phyloP scores from a whole-genome alignment of 2,329 filamentous ascomycete species.

The Emmonsiellopsis sp. region DNA sequence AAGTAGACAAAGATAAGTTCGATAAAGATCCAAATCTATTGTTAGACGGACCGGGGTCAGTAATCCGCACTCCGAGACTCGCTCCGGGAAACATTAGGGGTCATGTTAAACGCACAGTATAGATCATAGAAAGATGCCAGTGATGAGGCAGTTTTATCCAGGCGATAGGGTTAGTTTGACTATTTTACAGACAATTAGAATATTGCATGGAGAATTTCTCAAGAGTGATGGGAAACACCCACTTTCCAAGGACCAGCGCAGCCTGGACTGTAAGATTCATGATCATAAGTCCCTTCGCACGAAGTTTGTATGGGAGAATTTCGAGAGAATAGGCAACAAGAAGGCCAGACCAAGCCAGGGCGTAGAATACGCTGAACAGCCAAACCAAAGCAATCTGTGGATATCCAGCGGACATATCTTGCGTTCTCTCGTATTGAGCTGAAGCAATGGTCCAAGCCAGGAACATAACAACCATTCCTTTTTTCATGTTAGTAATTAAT shows the following conservation, averaged over 20 bases:
- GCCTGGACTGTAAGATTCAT: constrained; percentile 40
- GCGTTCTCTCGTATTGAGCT: constrained; percentile 35
- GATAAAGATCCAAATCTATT: constrained; percentile 25
- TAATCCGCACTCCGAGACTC: not conserved
- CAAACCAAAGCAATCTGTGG: constrained; percentile 40
- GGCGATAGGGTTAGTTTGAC: constrained; percentile 16
- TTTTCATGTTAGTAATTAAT: not conserved
- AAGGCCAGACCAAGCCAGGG: constrained; percentile 19
- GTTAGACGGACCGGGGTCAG: constrained; percentile 25
- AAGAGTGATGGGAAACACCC: not conserved
- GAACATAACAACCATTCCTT: constrained; percentile 35
- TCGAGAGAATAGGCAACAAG: constrained; percentile 20
- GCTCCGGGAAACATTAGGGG: constrained; percentile 38
- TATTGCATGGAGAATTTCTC: not conserved
- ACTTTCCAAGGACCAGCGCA: not conserved
- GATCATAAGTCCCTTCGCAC: constrained; percentile 32
- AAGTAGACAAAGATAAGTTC: constrained; percentile 24
- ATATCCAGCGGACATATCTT: constrained; percentile 29
- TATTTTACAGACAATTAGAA: constrained; percentile 36
- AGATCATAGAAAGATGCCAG: constrained; percentile 14
- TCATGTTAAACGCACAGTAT: constrained; percentile 41
- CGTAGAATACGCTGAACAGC: constrained; percentile 26
- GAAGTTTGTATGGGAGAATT: constrained; percentile 27
- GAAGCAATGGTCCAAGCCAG: constrained; percentile 27
- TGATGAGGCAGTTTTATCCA: constrained; percentile 13